Conservation (phyloP, 78 protist genomes). For the Speleostelium caveatum region DNA sequence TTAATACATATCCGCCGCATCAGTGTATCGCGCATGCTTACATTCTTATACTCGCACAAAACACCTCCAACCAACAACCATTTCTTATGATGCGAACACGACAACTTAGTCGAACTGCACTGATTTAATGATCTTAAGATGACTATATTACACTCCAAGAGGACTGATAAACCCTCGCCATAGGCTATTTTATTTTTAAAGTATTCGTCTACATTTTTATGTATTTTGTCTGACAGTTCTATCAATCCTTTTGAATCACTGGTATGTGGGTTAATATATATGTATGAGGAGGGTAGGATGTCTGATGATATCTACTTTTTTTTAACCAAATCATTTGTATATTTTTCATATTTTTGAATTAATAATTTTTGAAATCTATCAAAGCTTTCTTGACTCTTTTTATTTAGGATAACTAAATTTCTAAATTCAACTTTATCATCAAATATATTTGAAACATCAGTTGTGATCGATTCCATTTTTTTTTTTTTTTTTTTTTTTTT, state of each 20-base stretch:
- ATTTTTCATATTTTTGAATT: neutral
- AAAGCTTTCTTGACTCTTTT: neutral
- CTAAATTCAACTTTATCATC: neutral
- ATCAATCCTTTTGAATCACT: neutral
- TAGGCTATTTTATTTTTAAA: neutral
- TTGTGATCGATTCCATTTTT: neutral
- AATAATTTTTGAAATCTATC: neutral
- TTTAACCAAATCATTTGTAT: neutral
- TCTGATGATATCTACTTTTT: neutral
- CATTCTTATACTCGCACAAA: neutral
- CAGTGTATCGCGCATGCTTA: too few relatives aligned
- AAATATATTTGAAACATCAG: neutral
- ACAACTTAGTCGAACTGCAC: neutral
- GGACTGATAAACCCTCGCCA: neutral
- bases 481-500: too few relatives aligned
- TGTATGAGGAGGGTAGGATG: neutral
- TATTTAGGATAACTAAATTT: too few relatives aligned
- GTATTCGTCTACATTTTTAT: neutral
- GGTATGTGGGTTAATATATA: neutral
- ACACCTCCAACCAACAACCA: slow-evolving; percentile 45
- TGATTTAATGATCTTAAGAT: neutral
- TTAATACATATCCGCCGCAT: too few relatives aligned
- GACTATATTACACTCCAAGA: neutral
- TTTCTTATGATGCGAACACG: slow-evolving; percentile 20
- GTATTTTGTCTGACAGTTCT: neutral